A percentile compares a stretch with the other conserved stretches of the same genome.
Evolutionary conservation across 2,329 filamentous ascomycete genomes (phyloP).

Genomic region (Monosporascus sp.): DNA sequence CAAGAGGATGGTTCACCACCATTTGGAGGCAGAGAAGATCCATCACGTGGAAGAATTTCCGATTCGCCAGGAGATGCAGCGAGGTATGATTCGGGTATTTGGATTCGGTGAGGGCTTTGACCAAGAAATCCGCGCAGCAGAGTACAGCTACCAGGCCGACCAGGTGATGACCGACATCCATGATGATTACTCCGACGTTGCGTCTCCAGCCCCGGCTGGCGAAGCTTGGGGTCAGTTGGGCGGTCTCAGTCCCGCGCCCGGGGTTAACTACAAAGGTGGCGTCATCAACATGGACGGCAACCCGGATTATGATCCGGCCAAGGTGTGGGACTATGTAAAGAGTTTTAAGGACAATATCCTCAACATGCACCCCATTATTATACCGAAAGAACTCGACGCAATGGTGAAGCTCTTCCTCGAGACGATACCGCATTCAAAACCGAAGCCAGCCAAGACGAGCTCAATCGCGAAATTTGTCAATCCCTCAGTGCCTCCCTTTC

Average conservation of each 20-base stretch:
- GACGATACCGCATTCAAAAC: slow-evolving; percentile 32
- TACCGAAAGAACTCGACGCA: slow-evolving; percentile 45
- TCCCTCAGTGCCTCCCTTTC: slow-evolving; percentile 15
- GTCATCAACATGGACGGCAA: slow-evolving; percentile 38
- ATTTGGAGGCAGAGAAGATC: slow-evolving; percentile 44
- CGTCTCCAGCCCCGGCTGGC: slow-evolving; percentile 48
- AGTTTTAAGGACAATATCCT: slow-evolving; percentile 58
- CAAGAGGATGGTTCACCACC: slow-evolving; percentile 51
- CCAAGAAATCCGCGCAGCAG: slow-evolving; percentile 49
- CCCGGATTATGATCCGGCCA: slow-evolving; percentile 47
- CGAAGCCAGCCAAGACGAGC: slow-evolving; percentile 13
- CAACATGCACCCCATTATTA: slow-evolving; percentile 60
- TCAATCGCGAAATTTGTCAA: slow-evolving; percentile 26
- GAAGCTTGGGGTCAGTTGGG: slow-evolving; percentile 56
- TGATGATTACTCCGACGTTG: slow-evolving; percentile 43
- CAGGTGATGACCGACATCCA: slow-evolving; percentile 30
- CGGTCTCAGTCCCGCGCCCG: slow-evolving; percentile 38
- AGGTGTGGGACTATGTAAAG: slow-evolving; percentile 48
- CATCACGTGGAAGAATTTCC: slow-evolving; percentile 65
- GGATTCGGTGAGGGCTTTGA: slow-evolving; percentile 67
- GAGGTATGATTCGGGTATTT: slow-evolving; percentile 70
- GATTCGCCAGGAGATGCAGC: slow-evolving; percentile 66
- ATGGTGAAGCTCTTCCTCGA: slow-evolving; percentile 51
- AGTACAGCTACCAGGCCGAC: slow-evolving; percentile 35
- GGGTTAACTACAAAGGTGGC: slow-evolving; percentile 32